Conservation (phyloP, 1,284 basidiomycete genomes). For the Leccinum cinnamomeum region DNA sequence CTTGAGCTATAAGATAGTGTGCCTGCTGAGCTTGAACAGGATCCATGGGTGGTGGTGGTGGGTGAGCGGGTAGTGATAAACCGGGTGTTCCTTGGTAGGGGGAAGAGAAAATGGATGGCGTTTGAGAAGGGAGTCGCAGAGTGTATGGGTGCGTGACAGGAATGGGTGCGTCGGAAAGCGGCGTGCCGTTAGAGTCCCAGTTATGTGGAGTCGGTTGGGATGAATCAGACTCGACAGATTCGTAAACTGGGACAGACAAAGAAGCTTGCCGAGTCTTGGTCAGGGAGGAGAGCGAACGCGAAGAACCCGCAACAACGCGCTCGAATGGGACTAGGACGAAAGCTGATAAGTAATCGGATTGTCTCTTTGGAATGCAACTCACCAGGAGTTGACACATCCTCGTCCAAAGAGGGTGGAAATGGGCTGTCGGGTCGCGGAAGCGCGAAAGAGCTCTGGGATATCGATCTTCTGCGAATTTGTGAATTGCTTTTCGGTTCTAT, state of each 20-base stretch:
- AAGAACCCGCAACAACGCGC: conserved; percentile 9
- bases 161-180: conserved; percentile 3
- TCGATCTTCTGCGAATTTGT: conserved; percentile 9
- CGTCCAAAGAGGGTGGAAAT: not conserved
- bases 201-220: conserved; percentile 1
- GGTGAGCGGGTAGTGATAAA: conserved; percentile 11
- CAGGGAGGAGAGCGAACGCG: conserved; percentile 4
- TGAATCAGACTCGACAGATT: conserved; percentile 11
- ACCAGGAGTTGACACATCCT: conserved; percentile 15
- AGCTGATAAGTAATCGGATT: conserved; percentile 10
- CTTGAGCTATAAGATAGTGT: conserved; percentile 33
- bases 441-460: conserved; percentile 6
- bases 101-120: conserved; percentile 17
- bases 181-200: conserved; percentile 1
- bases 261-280: conserved; percentile 12
- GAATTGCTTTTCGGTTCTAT: conserved; percentile 6
- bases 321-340: conserved; percentile 13
- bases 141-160: conserved; percentile 6
- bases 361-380: conserved; percentile 3
- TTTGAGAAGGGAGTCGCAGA: conserved; percentile 22
- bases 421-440: conserved; percentile 5
- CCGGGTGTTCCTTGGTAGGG: conserved; percentile 11
- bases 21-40: conserved; percentile 33
- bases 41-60: conserved; percentile 22
- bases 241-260: conserved; percentile 6